Percentiles rank a stretch among this genome's conserved stretches.
Evolutionary conservation across 139 green algal species (phyloP).

Genomic region (Limnomonas spitsbergensis): DNA sequence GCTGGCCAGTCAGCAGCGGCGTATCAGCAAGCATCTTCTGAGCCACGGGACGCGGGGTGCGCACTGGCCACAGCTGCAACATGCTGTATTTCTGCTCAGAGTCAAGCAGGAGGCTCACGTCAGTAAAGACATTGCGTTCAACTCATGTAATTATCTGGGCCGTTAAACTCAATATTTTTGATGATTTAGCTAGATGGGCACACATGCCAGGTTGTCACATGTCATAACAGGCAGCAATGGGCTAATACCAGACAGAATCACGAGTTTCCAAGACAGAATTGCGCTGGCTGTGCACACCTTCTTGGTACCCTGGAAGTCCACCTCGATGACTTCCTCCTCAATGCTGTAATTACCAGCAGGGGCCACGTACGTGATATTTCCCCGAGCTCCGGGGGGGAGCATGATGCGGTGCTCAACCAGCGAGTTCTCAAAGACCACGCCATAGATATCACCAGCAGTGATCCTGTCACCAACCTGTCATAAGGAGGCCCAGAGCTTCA

Average conservation of each 20-base stretch:
- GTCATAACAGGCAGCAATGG: neutral
- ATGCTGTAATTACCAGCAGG: constrained; percentile 87
- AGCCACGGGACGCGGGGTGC: constrained; percentile 83
- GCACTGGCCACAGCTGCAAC: constrained; percentile 96
- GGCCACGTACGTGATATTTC: constrained; percentile 89
- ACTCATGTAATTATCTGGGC: too few relatives aligned
- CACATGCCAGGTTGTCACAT: too few relatives aligned
- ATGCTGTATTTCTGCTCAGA: constrained; percentile 80
- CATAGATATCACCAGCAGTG: constrained; percentile 94
- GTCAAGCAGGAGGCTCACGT: too few relatives aligned
- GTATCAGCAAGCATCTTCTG: constrained; percentile 95
- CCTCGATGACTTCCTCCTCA: constrained; percentile 90
- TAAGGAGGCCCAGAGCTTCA: too few relatives aligned
- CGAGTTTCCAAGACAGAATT: too few relatives aligned
- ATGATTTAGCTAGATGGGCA: too few relatives aligned
- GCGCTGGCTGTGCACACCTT: constrained; percentile 51
- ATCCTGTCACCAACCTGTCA: constrained; percentile 85
- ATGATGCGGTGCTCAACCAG: constrained; percentile 91
- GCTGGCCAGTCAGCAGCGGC: constrained; percentile 95
- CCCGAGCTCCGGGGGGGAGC: constrained; percentile 82
- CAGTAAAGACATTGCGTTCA: constrained; percentile 2
- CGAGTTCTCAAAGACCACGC: constrained; percentile 89
- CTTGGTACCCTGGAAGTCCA: constrained; percentile 93
- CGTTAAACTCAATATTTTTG: too few relatives aligned
- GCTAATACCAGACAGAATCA: too few relatives aligned